Base-by-base conservation (phyloP, 805 yeast species). In the Ogataea neopini region DNA sequence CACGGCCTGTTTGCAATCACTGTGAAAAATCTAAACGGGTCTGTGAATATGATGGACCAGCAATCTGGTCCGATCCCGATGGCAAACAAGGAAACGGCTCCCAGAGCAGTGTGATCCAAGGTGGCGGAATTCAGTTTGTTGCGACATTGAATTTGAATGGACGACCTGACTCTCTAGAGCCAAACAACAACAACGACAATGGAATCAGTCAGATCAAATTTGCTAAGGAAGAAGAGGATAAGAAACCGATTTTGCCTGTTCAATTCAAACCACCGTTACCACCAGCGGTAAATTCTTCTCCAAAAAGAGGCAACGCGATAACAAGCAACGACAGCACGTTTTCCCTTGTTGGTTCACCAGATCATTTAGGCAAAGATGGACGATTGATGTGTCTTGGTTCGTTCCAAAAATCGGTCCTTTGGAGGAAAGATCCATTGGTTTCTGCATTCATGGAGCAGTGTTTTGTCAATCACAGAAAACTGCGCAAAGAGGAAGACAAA, bases 21-120 rank as follows among this genome's bases (percentile, higher is more conserved):
- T 60, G 64, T 37, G 29, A 37, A 3, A 51, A 53, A 19, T 44
- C 57, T 11, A 40, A 37, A n/a, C 26, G 49, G 13, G 19, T 8
- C 1, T 60, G 64, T 43, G 52, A 47, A 13, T 60, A 58, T 40
- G 62, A 60, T 32, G 59, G 61, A 6, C 56, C 58, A 1, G 43
- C 57, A 10, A 14, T 45, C 20, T 56, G 60, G 60, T 15, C 33
- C 3, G 22, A 34, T 20, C 8, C 20, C 18, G 19, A 30, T 15
- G 18, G 15, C 9, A 15, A 15, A n/a, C 7, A 30, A 4, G 17
- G 34, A 3, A 8, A 8, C 25, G 8, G 8, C 25, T 6, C 8
- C 8, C 25, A 22, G 8, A 22, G 7, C 25, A 5, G 25, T 5
- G 34, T 14, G 6, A 30, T 13, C 4, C 18, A 14, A 7, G 34